These are phyloP conservation scores for Cyphellophora attinorum DNA, from an alignment of 2,329 filamentous ascomycete species.

Conservation along the genomic window DNA sequence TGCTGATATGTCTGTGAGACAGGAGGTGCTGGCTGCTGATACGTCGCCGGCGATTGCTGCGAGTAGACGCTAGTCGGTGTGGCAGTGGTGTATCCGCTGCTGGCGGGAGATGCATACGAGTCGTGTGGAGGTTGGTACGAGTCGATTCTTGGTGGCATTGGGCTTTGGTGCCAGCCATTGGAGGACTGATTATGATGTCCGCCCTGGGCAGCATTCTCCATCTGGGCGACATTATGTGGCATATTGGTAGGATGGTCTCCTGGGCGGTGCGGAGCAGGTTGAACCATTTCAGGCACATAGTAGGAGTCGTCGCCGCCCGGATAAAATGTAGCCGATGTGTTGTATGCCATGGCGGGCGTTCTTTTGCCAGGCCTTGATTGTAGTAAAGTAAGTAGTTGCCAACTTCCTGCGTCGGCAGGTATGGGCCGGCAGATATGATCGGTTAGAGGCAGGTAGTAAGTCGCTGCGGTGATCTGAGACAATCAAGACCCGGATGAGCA, in stretches of 20 bases:
- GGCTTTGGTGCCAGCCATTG: background rate
- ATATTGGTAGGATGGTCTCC: constrained; percentile 67
- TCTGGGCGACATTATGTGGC: constrained; percentile 82
- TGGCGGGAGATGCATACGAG: constrained; percentile 1
- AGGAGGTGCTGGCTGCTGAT: too few relatives aligned
- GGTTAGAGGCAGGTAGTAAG: too few relatives aligned
- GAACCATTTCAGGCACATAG: constrained; percentile 60
- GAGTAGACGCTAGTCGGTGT: constrained; percentile 23
- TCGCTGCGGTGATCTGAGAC: too few relatives aligned
- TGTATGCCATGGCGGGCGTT: constrained; percentile 12
- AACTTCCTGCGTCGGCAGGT: too few relatives aligned
- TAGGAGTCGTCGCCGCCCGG: constrained; percentile 60
- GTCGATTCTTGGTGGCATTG: background rate
- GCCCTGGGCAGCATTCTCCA: constrained; percentile 59
- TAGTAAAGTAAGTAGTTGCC: too few relatives aligned
- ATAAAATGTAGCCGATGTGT: constrained; percentile 52
- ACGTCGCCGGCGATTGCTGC: background rate
- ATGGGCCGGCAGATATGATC: too few relatives aligned
- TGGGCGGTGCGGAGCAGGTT: constrained; percentile 61
- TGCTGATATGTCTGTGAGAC: too few relatives aligned
- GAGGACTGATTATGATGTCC: background rate
- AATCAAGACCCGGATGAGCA: too few relatives aligned
- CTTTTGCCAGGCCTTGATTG: background rate
- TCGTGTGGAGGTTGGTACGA: background rate
- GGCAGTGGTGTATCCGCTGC: constrained; percentile 21